Evolutionary conservation across 345 rosid genomes (phyloP).

Genomic region (Citrus australasica): DNA sequence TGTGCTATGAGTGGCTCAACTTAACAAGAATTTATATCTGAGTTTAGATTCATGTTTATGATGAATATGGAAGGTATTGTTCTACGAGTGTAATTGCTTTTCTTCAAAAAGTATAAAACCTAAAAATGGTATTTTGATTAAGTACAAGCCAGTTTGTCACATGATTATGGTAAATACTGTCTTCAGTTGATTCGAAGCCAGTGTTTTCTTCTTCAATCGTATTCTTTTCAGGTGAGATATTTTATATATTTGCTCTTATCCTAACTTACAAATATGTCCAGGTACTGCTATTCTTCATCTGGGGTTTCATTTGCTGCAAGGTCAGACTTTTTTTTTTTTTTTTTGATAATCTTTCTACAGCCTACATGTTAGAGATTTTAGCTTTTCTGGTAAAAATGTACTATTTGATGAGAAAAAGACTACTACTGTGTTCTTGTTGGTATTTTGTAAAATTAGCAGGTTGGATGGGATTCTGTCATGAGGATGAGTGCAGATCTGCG

Average conservation of each 20-base stretch:
- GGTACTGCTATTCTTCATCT: constrained; percentile 70
- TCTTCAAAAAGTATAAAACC: neutral
- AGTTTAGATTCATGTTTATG: neutral
- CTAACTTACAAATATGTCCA: constrained; percentile 32
- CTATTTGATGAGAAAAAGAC: neutral
- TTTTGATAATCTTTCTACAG: neutral
- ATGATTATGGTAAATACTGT: neutral
- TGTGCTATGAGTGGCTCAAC: constrained; percentile 6
- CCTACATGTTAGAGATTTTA: neutral
- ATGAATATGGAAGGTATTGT: too few relatives aligned
- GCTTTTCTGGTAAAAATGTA: neutral
- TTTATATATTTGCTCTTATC: constrained; percentile 9
- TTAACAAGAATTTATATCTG: neutral
- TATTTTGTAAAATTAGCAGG: constrained; percentile 38
- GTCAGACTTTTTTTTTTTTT: constrained; percentile 35
- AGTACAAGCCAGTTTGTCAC: neutral
- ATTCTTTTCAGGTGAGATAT: neutral
- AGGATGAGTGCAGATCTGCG: constrained; percentile 79
- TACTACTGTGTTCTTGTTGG: neutral
- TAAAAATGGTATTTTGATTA: neutral
- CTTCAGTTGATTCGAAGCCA: neutral
- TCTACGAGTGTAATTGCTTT: neutral
- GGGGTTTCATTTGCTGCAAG: constrained; percentile 91
- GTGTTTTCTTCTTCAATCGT: neutral
- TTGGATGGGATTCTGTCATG: constrained; percentile 96